Evolutionary conservation across 768 basidiomycete genomes (phyloP).

Genomic region (Mycena polygramma): DNA sequence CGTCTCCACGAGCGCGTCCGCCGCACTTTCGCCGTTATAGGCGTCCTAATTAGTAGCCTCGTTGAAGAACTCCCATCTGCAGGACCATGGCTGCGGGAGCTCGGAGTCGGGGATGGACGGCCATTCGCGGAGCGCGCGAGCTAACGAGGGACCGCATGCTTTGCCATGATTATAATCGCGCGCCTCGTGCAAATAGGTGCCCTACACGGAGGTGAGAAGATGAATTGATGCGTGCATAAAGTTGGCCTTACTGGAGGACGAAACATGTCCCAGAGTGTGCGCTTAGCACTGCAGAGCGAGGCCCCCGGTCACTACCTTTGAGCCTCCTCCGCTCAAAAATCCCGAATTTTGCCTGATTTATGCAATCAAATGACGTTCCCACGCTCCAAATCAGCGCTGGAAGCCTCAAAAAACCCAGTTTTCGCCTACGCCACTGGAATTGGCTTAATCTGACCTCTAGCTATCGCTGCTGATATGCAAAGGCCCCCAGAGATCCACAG

Average conservation of each 20-base stretch:
- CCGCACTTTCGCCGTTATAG: not conserved
- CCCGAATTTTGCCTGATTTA: no score
- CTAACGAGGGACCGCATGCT: not conserved
- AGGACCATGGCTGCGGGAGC: conserved; percentile 15
- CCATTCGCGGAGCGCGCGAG: not conserved
- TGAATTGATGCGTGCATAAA: not conserved
- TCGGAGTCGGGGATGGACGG: not conserved
- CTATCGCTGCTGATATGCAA: no score
- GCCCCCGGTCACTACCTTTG: no score
- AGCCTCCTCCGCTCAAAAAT: no score
- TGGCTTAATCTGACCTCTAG: no score
- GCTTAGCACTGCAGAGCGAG: not conserved
- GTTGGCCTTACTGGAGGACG: not conserved
- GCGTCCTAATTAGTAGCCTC: not conserved
- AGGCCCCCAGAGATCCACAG: no score
- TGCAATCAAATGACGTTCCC: no score
- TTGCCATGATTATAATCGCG: not conserved
- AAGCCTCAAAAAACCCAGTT: no score
- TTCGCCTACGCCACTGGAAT: no score
- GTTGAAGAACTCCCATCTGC: not conserved
- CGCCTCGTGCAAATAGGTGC: not conserved
- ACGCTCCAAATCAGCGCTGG: no score
- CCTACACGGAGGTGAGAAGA: not conserved
- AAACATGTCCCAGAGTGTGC: conserved; percentile 13
- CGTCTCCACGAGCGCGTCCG: not conserved